phyloP scores from a whole-genome alignment of 225 moss, liverwort and hornwort species.

The Marchantia paleacea region DNA sequence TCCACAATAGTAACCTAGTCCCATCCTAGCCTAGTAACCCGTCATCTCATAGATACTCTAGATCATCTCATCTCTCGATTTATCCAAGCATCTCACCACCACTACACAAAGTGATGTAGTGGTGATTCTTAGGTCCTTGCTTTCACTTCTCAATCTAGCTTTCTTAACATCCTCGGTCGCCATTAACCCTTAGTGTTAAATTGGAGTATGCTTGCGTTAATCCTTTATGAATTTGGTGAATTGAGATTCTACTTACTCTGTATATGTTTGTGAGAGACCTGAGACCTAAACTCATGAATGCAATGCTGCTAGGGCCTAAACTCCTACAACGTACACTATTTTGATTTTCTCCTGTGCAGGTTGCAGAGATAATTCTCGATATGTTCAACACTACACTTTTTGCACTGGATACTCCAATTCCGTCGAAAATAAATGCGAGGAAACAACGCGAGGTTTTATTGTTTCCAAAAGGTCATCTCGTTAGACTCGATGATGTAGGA shows the following conservation, averaged over 20 bases:
- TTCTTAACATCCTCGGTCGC: background rate
- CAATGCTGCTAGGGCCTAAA: background rate
- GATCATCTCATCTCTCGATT: too few species aligned
- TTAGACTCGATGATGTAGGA: constrained; percentile 70
- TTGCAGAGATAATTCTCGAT: constrained; percentile 57
- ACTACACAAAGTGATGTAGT: background rate
- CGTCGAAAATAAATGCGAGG: constrained; percentile 33
- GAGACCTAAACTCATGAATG: background rate
- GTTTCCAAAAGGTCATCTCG: constrained; percentile 71
- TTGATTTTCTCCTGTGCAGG: constrained; percentile 35
- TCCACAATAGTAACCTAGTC: too few species aligned
- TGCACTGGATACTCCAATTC: constrained; percentile 66
- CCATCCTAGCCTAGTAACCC: too few species aligned
- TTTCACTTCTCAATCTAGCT: background rate
- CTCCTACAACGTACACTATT: background rate
- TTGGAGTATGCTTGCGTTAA: background rate
- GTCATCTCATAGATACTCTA: too few species aligned
- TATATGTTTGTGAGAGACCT: too few species aligned
- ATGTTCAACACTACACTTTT: constrained; percentile 65
- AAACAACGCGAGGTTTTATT: constrained; percentile 57
- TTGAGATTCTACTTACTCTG: background rate
- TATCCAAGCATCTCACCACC: background rate
- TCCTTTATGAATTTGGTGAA: background rate
- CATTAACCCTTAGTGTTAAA: too few species aligned
- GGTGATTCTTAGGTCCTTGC: background rate